Evolutionary conservation across 805 yeast genomes (phyloP).

Genomic region (Cyberlindnera maritima): DNA sequence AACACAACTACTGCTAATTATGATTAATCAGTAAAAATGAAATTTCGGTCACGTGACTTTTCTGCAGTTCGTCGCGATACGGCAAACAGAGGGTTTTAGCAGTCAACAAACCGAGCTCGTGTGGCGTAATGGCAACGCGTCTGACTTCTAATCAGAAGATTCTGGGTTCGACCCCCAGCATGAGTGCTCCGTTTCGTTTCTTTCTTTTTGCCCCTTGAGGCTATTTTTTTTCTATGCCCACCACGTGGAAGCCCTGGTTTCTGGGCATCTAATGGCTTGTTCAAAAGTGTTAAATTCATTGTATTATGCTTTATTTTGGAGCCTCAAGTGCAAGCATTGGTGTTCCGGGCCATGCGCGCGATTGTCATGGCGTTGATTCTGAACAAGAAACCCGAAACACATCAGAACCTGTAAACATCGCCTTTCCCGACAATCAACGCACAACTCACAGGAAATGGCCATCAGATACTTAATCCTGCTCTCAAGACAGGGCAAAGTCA

Average conservation of each 20-base stretch:
- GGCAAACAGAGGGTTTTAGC: conserved; percentile 1
- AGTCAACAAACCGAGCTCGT: conserved; percentile 35
- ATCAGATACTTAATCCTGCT: conserved; percentile 77
- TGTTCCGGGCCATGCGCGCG: too few relatives aligned
- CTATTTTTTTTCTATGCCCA: conserved; percentile 1
- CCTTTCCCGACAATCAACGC: neutral
- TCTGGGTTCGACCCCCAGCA: conserved; percentile 57
- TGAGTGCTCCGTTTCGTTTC: conserved; percentile 36
- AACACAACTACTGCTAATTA: too few relatives aligned
- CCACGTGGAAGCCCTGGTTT: neutral
- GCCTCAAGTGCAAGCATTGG: too few relatives aligned
- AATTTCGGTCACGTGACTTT: neutral
- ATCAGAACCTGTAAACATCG: neutral
- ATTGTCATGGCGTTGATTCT: neutral
- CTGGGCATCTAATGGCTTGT: neutral
- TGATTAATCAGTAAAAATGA: too few relatives aligned
- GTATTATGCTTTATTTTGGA: too few relatives aligned
- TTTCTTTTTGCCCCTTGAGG: too few relatives aligned
- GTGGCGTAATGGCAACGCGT: conserved; percentile 58
- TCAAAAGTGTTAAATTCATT: too few relatives aligned
- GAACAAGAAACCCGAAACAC: neutral
- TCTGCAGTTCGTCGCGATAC: neutral
- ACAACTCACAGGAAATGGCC: conserved; percentile 46
- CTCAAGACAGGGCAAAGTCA: conserved; percentile 92
- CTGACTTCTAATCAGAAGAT: conserved; percentile 54